Evolutionary conservation across 2,329 filamentous ascomycete species (phyloP), one percentile per base, ranked within the genome.

Genomic region (Fusarium paranaense): DNA sequence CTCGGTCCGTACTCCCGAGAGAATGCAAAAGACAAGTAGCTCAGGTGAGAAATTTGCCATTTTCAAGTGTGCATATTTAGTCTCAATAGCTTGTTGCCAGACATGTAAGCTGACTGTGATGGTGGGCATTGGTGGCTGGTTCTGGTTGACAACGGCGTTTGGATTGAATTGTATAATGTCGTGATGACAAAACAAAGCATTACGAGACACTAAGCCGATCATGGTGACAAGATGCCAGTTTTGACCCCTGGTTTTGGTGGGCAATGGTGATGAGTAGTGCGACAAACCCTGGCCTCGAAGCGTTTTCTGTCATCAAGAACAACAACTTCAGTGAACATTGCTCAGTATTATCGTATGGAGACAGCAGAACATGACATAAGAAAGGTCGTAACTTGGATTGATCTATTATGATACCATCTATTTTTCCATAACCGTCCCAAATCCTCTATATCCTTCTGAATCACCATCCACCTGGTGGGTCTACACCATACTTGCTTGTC

Each of bases 391-490:
- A 52, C 47, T 52, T n/a, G 10, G n/a, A 4, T 13, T 50, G 27
- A 52, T 52, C 47, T 52, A 52, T 32, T 32, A n/a, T 18, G 14
- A 58, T 58, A 37, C 16, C 33, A 40, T 58, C 54, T 38, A 58
- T 58, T 27, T 58, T 38, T 14, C 33, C 33, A 38, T 58, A 40
- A 40, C 22, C 54, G 22, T 58, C 32, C 20, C 54, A 58, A 40
- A 14, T 30, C 16, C 35, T 38, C 16, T n/a, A n/a, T 27, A 30
- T 13, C 54, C 13, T 6, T 52, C 22, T 52, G 7, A 33, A 52
- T 63, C 37, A 77, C 76, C 76, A 78, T 22, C 64, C 54, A 7
- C 66, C 67, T 13, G 57, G 59, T 4, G 61, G 66, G 2, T 42
- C 40, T 14, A 64, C 60, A 7, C 56, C 20, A 2, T 56, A 57